Percentiles rank a stretch among this genome's conserved stretches.
These are phyloP conservation scores for Globisporangium canariense DNA, from an alignment of 352 stramenopile species.

Conservation along the genomic window DNA sequence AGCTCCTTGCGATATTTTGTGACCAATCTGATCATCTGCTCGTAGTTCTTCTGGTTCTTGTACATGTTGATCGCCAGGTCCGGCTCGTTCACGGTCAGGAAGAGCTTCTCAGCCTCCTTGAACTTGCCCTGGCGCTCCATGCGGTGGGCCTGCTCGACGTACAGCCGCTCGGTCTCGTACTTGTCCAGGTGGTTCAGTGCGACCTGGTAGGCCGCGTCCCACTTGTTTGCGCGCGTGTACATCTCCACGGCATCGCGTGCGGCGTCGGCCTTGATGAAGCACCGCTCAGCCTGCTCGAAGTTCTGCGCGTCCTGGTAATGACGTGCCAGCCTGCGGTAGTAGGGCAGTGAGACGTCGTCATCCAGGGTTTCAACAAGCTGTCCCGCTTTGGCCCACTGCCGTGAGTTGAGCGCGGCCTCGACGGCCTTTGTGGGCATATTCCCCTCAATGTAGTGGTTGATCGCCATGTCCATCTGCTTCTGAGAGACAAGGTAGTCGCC, in stretches of 20 bases:
- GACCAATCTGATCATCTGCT: slow-evolving; percentile 94
- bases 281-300: slow-evolving; percentile 87
- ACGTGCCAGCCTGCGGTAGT: slow-evolving; percentile 84
- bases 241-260: slow-evolving; percentile 91
- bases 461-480: slow-evolving; percentile 95
- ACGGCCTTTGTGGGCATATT: slow-evolving; percentile 91
- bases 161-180: slow-evolving; percentile 89
- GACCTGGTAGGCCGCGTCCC: slow-evolving; percentile 92
- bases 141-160: slow-evolving; percentile 91
- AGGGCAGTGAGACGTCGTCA: slow-evolving; percentile 86
- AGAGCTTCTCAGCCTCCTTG: slow-evolving; percentile 93
- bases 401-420: slow-evolving; percentile 89
- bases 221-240: slow-evolving; percentile 92
- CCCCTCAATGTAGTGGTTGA: slow-evolving; percentile 96
- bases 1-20: slow-evolving; percentile 91
- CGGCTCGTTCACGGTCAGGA: slow-evolving; percentile 90
- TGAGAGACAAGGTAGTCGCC: slow-evolving; percentile 91
- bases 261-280: slow-evolving; percentile 90
- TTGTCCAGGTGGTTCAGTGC: slow-evolving; percentile 91
- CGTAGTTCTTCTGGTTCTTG: slow-evolving; percentile 95
- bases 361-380: slow-evolving; percentile 92
- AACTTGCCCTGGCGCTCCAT: slow-evolving; percentile 89
- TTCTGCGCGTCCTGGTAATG: slow-evolving; percentile 90
- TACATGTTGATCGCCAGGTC: slow-evolving; percentile 96
- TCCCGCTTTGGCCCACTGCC: slow-evolving; percentile 91